Evolutionary conservation across 495 filamentous ascomycete genomes (phyloP).

Genomic region (Penicillium desertorum): DNA sequence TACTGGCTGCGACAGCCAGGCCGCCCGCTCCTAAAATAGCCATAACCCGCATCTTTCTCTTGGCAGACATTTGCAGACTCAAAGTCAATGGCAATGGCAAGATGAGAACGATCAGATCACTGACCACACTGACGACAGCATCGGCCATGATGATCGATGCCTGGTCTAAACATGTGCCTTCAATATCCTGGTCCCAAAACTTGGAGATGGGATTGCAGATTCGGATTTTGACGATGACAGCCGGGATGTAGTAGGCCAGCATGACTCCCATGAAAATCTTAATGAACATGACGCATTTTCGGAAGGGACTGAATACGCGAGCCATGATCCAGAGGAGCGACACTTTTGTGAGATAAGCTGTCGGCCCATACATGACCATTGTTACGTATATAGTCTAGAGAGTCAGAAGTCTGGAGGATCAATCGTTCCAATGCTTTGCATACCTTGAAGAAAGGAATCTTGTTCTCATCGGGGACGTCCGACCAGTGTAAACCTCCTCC

Average conservation of each 20-base stretch:
- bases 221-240: constrained; percentile 39
- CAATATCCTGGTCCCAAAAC: constrained; percentile 29
- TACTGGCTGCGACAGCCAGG: constrained; percentile 38
- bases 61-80: constrained; percentile 33
- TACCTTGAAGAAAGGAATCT: constrained; percentile 28
- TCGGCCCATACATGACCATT: constrained; percentile 44
- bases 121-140: constrained; percentile 38
- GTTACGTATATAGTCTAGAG: constrained; percentile 31
- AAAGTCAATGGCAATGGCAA: constrained; percentile 37
- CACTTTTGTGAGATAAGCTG: constrained; percentile 41
- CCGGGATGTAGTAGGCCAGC: constrained; percentile 41
- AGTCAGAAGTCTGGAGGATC: background rate
- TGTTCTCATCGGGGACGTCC: constrained; percentile 20
- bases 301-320: constrained; percentile 40
- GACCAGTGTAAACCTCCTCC: constrained; percentile 27
- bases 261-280: constrained; percentile 39
- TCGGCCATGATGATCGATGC: constrained; percentile 39
- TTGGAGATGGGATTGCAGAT: constrained; percentile 40
- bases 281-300: constrained; percentile 35
- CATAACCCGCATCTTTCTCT: constrained; percentile 37
- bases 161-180: constrained; percentile 37
- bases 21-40: constrained; percentile 40
- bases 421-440: background rate
- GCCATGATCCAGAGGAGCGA: constrained; percentile 43
- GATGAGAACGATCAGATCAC: constrained; percentile 38